Percentiles rank a stretch among this genome's conserved stretches.
phyloP scores from a whole-genome alignment of 164 flowering plant genomes.

The Kalanchoe fedtschenkoi region DNA sequence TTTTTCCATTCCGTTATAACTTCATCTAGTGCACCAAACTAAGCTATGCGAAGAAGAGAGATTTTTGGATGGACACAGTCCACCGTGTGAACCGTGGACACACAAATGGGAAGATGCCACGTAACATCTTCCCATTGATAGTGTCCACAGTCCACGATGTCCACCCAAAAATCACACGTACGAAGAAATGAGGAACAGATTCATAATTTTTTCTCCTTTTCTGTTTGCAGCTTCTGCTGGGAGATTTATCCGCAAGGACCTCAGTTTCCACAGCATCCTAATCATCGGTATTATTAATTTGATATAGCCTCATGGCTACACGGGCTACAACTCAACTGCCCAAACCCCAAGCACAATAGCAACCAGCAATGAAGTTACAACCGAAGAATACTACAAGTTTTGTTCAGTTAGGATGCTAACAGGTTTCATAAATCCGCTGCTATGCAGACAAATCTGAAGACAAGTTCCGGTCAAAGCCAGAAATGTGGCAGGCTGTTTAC shows the following conservation, averaged over 20 bases:
- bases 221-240: slow-evolving; percentile 23
- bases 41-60: too few relatives aligned
- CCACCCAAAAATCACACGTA: too few relatives aligned
- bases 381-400: background rate
- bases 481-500: slow-evolving; percentile 35
- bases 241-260: slow-evolving; percentile 7
- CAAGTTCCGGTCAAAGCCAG: slow-evolving; percentile 41
- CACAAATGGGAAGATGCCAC: too few relatives aligned
- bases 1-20: background rate
- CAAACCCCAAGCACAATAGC: background rate
- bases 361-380: slow-evolving; percentile 6
- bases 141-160: too few relatives aligned
- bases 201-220: background rate
- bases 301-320: background rate
- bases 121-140: too few relatives aligned
- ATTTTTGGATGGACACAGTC: too few relatives aligned
- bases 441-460: slow-evolving; percentile 16
- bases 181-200: background rate
- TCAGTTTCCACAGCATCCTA: slow-evolving; percentile 14
- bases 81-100: too few relatives aligned
- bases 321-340: background rate
- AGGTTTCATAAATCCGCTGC: background rate
- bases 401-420: slow-evolving; percentile 8
- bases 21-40: too few relatives aligned
- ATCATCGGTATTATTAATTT: slow-evolving; percentile 10